Evolutionary conservation across 73 alveolate genomes (phyloP).

Genomic region (Paramecium sexaurelia): DNA sequence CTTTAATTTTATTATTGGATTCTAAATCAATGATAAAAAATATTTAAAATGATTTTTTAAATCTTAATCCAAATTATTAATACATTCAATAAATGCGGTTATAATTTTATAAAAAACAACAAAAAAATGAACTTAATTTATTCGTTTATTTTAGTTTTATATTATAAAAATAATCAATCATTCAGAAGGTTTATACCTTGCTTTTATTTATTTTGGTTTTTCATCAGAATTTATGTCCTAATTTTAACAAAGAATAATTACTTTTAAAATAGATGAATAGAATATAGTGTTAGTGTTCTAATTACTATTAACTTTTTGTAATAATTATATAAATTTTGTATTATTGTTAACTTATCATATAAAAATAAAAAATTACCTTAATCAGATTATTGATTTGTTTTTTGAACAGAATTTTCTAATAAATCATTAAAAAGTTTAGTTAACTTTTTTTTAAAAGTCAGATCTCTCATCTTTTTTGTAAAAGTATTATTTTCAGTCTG

Average conservation of each 20-base stretch:
- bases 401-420: not conserved
- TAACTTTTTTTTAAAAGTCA: not conserved
- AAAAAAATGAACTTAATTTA: no score
- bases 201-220: not conserved
- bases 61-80: no score
- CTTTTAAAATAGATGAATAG: conserved; percentile 28
- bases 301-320: conserved; percentile 40
- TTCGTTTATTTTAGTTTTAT: not conserved
- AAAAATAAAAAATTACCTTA: not conserved
- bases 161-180: not conserved
- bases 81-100: no score
- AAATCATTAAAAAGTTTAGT: conserved; percentile 8
- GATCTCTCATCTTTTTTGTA: conserved; percentile 28
- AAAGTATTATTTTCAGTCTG: not conserved
- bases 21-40: no score
- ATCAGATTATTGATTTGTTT: not conserved
- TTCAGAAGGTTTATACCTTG: not conserved
- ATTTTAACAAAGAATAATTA: not conserved
- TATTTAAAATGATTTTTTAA: no score
- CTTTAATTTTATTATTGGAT: no score
- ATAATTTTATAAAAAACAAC: no score
- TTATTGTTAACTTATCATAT: not conserved
- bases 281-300: conserved; percentile 15
- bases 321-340: conserved; percentile 14
- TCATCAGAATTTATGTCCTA: conserved; percentile 42